Percentiles rank a stretch among this genome's conserved stretches.
These are phyloP conservation scores for Monosporascus sp. DNA, from an alignment of 2,329 filamentous ascomycete species.

Conservation along the genomic window DNA sequence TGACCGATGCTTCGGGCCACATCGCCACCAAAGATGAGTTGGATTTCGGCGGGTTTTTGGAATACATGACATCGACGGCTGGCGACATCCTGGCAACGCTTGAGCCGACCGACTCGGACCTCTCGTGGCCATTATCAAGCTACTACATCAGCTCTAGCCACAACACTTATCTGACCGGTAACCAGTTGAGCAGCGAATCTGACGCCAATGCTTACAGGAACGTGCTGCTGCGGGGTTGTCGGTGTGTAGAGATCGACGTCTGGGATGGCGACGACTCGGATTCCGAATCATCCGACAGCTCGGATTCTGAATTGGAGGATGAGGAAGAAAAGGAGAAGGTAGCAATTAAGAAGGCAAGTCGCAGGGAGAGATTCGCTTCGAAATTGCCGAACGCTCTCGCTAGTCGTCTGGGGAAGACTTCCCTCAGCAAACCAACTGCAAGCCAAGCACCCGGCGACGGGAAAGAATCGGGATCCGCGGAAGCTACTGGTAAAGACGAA, in stretches of 20 bases:
- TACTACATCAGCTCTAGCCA: slow-evolving; percentile 95
- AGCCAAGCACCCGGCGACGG: slow-evolving; percentile 4
- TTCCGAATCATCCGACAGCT: slow-evolving; percentile 63
- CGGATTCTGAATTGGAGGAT: slow-evolving; percentile 46
- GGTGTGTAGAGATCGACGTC: slow-evolving; percentile 91
- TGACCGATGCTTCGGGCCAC: slow-evolving; percentile 23
- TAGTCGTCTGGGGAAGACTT: slow-evolving; percentile 44
- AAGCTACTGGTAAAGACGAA: slow-evolving; percentile 1
- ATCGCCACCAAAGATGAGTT: slow-evolving; percentile 31
- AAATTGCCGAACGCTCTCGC: slow-evolving; percentile 41
- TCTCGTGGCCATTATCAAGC: slow-evolving; percentile 76
- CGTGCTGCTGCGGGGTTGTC: slow-evolving; percentile 76
- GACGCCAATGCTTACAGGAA: slow-evolving; percentile 85
- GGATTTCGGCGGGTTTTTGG: slow-evolving; percentile 45
- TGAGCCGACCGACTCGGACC: slow-evolving; percentile 34
- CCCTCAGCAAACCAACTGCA: slow-evolving; percentile 36
- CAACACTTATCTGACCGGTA: slow-evolving; percentile 88
- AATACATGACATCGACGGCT: slow-evolving; percentile 51
- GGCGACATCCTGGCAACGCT: slow-evolving; percentile 38
- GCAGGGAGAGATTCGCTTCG: slow-evolving; percentile 60
- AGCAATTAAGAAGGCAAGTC: slow-evolving; percentile 58
- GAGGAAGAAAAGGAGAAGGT: slow-evolving; percentile 39
- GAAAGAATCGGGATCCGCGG: background rate
- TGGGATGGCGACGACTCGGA: slow-evolving; percentile 82
- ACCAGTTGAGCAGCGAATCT: slow-evolving; percentile 81